phyloP scores from a whole-genome alignment of 768 basidiomycete genomes.

The Mycena galopus region DNA sequence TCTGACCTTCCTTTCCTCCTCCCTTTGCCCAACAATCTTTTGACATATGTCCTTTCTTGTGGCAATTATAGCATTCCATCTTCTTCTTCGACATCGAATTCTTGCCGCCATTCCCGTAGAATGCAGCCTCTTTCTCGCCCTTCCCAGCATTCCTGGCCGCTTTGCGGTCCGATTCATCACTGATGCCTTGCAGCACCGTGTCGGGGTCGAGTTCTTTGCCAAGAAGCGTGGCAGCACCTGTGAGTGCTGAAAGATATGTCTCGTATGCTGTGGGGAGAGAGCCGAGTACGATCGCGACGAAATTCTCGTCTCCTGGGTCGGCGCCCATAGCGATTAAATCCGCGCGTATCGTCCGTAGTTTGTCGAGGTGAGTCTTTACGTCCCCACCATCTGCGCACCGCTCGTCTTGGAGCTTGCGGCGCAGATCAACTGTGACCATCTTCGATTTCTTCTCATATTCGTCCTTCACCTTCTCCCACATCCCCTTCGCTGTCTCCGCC shows the following conservation, averaged over 20 bases:
- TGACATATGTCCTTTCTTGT: constrained; percentile 44
- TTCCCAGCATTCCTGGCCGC: not conserved
- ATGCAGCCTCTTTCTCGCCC: constrained; percentile 9
- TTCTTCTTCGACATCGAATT: constrained; percentile 7
- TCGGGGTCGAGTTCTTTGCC: not conserved
- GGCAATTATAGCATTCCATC: constrained; percentile 47
- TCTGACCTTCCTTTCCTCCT: constrained; percentile 53
- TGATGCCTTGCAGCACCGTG: constrained; percentile 6
- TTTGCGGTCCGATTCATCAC: not conserved
- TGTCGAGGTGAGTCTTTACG: too few species aligned
- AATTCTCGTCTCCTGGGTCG: not conserved
- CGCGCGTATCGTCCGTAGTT: not conserved
- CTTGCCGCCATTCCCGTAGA: constrained; percentile 12
- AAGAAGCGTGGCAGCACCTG: not conserved
- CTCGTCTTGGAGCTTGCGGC: too few species aligned
- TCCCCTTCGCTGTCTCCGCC: too few species aligned
- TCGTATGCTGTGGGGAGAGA: not conserved
- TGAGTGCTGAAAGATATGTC: not conserved
- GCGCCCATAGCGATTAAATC: not conserved
- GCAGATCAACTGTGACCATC: too few species aligned
- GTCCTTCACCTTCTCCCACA: too few species aligned
- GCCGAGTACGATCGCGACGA: not conserved
- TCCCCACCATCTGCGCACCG: too few species aligned
- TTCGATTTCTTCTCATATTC: too few species aligned
- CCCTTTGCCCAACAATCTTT: constrained; percentile 54